Percentiles rank a stretch among this genome's conserved stretches.
phyloP scores from a whole-genome alignment of 768 basidiomycete genomes.

The Lentinula edodes region DNA sequence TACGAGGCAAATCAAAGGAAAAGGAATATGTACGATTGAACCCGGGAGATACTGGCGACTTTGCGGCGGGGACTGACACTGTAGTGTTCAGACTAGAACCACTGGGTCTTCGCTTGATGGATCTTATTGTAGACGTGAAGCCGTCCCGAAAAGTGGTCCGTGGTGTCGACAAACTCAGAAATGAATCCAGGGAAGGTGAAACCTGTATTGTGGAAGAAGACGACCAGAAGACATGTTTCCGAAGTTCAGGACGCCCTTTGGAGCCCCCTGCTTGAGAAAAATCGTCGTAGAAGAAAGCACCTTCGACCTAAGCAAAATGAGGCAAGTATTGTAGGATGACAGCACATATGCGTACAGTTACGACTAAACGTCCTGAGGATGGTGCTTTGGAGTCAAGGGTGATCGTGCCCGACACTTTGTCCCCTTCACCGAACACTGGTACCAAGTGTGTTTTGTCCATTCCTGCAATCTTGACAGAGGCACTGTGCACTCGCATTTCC shows the following conservation, averaged over 20 bases:
- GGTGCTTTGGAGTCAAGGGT: constrained; percentile 47
- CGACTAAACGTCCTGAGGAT: constrained; percentile 49
- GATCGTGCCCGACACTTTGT: constrained; percentile 56
- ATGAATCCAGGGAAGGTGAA: constrained; percentile 23
- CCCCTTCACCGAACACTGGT: constrained; percentile 57
- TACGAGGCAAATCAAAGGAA: constrained; percentile 49
- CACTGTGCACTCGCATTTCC: constrained; percentile 58
- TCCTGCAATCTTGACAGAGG: constrained; percentile 47
- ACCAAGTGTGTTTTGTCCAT: constrained; percentile 25
- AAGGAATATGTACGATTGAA: constrained; percentile 43
- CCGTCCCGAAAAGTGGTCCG: constrained; percentile 39
- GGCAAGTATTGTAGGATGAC: not conserved
- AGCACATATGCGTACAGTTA: constrained; percentile 38
- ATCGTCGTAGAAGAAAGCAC: constrained; percentile 43
- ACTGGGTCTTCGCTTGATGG: constrained; percentile 35
- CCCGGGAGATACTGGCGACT: not conserved
- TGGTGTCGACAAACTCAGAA: constrained; percentile 16
- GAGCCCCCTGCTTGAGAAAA: constrained; percentile 20
- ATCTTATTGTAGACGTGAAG: constrained; percentile 18
- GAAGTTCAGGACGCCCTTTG: constrained; percentile 15
- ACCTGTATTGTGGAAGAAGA: constrained; percentile 40
- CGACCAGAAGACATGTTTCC: constrained; percentile 46
- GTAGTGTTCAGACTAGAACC: constrained; percentile 30
- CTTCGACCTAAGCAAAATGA: constrained; percentile 46
- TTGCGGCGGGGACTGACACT: constrained; percentile 19